Evolutionary conservation across 352 stramenopile species (phyloP).

Genomic region (Globisporangium nodosum): DNA sequence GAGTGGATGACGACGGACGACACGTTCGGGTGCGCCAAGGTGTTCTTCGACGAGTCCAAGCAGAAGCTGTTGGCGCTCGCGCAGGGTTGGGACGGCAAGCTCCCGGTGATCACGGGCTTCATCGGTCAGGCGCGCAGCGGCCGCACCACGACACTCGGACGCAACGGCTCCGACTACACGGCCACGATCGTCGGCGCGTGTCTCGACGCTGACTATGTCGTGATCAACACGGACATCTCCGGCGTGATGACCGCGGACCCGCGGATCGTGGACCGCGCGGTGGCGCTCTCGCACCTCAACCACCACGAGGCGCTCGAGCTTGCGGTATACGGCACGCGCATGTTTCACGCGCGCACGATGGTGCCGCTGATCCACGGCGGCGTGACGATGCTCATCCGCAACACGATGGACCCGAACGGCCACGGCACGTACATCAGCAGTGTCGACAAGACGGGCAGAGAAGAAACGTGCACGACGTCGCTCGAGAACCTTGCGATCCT

Average conservation of each 20-base stretch:
- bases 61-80: conserved; percentile 45
- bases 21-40: conserved; percentile 66
- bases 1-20: conserved; percentile 75
- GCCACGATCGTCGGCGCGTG: conserved; percentile 72
- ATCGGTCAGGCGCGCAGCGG: conserved; percentile 54
- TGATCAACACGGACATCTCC: conserved; percentile 84
- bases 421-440: conserved; percentile 80
- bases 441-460: conserved; percentile 42
- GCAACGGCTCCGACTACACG: conserved; percentile 84
- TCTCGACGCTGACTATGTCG: conserved; percentile 66
- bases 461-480: conserved; percentile 77
- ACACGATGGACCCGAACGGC: conserved; percentile 76
- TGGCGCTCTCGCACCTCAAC: conserved; percentile 67
- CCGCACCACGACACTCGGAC: conserved; percentile 72
- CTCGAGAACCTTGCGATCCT: conserved; percentile 78
- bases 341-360: conserved; percentile 86
- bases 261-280: conserved; percentile 66
- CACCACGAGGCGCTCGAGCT: conserved; percentile 80
- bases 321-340: conserved; percentile 74
- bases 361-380: conserved; percentile 74
- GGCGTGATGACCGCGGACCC: conserved; percentile 82
- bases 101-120: conserved; percentile 79
- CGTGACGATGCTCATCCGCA: conserved; percentile 82
- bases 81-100: conserved; percentile 28
- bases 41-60: conserved; percentile 76